Conservation (phyloP, 2,329 filamentous ascomycete genomes). For the Davidsoniella neocaledoniae region DNA sequence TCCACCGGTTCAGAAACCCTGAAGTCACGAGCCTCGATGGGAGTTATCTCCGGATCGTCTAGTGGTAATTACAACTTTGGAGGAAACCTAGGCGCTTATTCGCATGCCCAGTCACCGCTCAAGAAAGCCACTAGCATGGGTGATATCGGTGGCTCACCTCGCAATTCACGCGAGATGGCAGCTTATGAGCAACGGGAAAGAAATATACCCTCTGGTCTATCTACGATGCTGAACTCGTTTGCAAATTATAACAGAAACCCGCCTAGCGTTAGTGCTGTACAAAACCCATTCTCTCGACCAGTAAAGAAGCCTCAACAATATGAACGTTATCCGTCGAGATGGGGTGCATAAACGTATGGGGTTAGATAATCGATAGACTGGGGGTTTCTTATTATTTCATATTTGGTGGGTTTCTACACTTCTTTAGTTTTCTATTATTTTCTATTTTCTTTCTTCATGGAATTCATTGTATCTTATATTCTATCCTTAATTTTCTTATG, state of each 20-base stretch:
- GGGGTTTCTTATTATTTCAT: background rate
- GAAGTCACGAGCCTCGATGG: slow-evolving; percentile 2
- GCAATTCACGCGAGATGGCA: slow-evolving; percentile 46
- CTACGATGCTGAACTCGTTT: slow-evolving; percentile 4
- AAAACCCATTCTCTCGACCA: background rate
- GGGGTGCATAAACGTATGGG: background rate
- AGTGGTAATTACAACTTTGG: slow-evolving; percentile 29
- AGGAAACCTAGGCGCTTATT: slow-evolving; percentile 65
- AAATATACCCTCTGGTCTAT: slow-evolving; percentile 2
- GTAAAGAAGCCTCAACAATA: slow-evolving; percentile 1
- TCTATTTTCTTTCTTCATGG: background rate
- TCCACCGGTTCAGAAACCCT: slow-evolving; percentile 1
- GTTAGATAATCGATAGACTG: background rate
- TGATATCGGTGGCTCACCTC: slow-evolving; percentile 32
- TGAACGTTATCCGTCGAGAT: slow-evolving; percentile 8
- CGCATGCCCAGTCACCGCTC: slow-evolving; percentile 65
- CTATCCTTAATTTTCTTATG: too few species aligned
- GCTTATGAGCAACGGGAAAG: slow-evolving; percentile 33
- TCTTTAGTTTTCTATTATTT: too few species aligned
- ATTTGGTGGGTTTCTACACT: background rate
- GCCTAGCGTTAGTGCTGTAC: background rate
- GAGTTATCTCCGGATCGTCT: background rate
- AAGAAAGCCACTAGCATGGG: slow-evolving; percentile 56
- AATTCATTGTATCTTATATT: background rate
- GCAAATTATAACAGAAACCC: background rate